Evolutionary conservation across 2,329 filamentous ascomycete genomes (phyloP).

Genomic region (Aspergillus udagawae): DNA sequence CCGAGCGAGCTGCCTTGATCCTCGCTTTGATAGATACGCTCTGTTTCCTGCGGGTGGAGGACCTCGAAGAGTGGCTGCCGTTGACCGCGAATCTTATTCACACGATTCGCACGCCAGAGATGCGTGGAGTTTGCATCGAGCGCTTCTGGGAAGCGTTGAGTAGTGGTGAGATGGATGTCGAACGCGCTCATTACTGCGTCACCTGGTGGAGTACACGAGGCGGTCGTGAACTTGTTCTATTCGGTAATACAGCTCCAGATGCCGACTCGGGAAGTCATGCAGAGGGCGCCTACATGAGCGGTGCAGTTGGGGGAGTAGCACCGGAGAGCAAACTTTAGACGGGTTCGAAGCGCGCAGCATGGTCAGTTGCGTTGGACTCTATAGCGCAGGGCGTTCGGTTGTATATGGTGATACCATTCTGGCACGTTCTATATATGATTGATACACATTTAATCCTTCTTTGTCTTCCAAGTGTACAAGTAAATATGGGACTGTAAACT

Average conservation of each 20-base stretch:
- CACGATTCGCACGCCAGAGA: slow-evolving; percentile 55
- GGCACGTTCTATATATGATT: not conserved
- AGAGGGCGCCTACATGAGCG: slow-evolving; percentile 51
- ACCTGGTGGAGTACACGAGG: slow-evolving; percentile 77
- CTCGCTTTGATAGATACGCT: slow-evolving; percentile 76
- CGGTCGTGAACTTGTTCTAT: slow-evolving; percentile 54
- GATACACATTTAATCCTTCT: not conserved
- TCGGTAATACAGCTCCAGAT: slow-evolving; percentile 31
- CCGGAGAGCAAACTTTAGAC: slow-evolving; percentile 49
- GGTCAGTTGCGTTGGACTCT: not conserved
- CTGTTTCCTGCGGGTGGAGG: slow-evolving; percentile 64
- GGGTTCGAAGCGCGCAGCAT: not conserved
- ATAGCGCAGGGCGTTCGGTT: slow-evolving; percentile 11
- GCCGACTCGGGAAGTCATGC: slow-evolving; percentile 21
- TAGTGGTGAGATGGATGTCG: slow-evolving; percentile 82
- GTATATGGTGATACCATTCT: slow-evolving; percentile 12
- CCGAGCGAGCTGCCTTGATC: slow-evolving; percentile 73
- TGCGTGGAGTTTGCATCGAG: slow-evolving; percentile 63
- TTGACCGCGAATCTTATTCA: slow-evolving; percentile 66
- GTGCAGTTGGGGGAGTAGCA: slow-evolving; percentile 42
- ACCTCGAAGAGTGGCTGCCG: slow-evolving; percentile 78
- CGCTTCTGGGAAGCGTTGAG: slow-evolving; percentile 77
- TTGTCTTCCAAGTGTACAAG: not conserved
- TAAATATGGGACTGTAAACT: not conserved
- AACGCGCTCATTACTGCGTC: slow-evolving; percentile 72